Percentiles rank a stretch among this genome's conserved stretches.
phyloP scores from a whole-genome alignment of 2,329 filamentous ascomycete species.

The Hymenotorrendiella dingleyae region DNA sequence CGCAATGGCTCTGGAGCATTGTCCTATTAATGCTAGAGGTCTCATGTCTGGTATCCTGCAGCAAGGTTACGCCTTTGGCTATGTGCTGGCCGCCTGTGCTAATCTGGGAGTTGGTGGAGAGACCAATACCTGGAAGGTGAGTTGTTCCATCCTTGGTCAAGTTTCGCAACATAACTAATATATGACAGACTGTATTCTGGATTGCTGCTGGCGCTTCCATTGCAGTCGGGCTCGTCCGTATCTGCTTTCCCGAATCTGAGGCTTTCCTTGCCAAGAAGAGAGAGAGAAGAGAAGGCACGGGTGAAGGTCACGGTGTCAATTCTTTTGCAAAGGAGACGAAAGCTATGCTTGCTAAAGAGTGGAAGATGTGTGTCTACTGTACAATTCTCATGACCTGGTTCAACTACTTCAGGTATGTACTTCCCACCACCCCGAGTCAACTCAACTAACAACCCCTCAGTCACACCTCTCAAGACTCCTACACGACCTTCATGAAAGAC shows the following conservation, averaged over 20 bases:
- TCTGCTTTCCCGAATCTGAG: slow-evolving; percentile 66
- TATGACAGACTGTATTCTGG: slow-evolving; percentile 16
- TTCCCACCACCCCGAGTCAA: not conserved
- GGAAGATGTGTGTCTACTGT: slow-evolving; percentile 74
- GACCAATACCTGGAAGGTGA: slow-evolving; percentile 63
- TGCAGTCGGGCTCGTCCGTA: slow-evolving; percentile 59
- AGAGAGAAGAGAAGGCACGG: slow-evolving; percentile 44
- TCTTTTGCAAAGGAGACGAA: slow-evolving; percentile 66
- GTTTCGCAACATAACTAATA: slow-evolving; percentile 52
- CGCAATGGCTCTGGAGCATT: slow-evolving; percentile 63
- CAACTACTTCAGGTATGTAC: slow-evolving; percentile 49
- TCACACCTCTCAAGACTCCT: slow-evolving; percentile 67
- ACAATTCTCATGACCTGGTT: slow-evolving; percentile 66
- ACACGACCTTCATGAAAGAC: slow-evolving; percentile 62
- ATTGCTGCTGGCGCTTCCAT: slow-evolving; percentile 59
- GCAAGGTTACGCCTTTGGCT: slow-evolving; percentile 24
- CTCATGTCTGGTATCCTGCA: slow-evolving; percentile 25
- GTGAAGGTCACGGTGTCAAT: too few species aligned
- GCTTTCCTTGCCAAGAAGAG: slow-evolving; percentile 65
- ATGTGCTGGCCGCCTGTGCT: slow-evolving; percentile 37
- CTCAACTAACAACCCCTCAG: slow-evolving; percentile 25
- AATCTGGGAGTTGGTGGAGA: slow-evolving; percentile 66
- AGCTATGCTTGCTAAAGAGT: slow-evolving; percentile 62
- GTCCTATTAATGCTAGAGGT: slow-evolving; percentile 22
- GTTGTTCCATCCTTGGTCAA: slow-evolving; percentile 29